phyloP scores from a whole-genome alignment of 257 asterid genomes.

The Gynochthodes officinalis region DNA sequence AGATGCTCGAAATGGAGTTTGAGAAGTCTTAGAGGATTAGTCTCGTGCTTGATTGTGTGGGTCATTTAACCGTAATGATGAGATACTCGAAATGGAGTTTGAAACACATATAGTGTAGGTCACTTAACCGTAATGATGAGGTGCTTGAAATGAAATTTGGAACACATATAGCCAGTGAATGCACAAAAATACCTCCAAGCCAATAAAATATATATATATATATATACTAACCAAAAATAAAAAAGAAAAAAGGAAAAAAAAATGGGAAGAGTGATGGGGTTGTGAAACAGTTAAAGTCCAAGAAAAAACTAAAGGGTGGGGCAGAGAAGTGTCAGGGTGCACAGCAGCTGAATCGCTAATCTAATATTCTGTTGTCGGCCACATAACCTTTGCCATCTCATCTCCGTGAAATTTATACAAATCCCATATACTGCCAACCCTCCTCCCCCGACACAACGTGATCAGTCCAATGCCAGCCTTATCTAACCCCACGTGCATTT shows the following conservation, averaged over 20 bases:
- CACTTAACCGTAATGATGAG: too few relatives aligned
- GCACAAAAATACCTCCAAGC: too few relatives aligned
- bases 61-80: too few relatives aligned
- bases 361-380: constrained; percentile 54
- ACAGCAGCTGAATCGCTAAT: constrained; percentile 26
- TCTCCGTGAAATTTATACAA: too few relatives aligned
- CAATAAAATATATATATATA: background rate
- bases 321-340: constrained; percentile 23
- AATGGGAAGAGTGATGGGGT: background rate
- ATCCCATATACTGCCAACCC: too few relatives aligned
- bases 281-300: constrained; percentile 13
- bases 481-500: constrained; percentile 60
- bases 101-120: too few relatives aligned
- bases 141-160: too few relatives aligned
- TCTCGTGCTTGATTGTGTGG: too few relatives aligned
- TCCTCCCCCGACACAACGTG: constrained; percentile 48
- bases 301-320: constrained; percentile 15
- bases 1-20: too few relatives aligned
- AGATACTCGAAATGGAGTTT: too few relatives aligned
- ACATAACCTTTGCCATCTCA: constrained; percentile 21
- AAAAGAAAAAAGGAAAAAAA: background rate
- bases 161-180: too few relatives aligned
- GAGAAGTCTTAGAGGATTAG: too few relatives aligned
- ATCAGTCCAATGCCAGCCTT: constrained; percentile 55
- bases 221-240: background rate